Evolutionary conservation across 2,329 filamentous ascomycete species (phyloP).

Genomic region (Colletotrichum magnum): DNA sequence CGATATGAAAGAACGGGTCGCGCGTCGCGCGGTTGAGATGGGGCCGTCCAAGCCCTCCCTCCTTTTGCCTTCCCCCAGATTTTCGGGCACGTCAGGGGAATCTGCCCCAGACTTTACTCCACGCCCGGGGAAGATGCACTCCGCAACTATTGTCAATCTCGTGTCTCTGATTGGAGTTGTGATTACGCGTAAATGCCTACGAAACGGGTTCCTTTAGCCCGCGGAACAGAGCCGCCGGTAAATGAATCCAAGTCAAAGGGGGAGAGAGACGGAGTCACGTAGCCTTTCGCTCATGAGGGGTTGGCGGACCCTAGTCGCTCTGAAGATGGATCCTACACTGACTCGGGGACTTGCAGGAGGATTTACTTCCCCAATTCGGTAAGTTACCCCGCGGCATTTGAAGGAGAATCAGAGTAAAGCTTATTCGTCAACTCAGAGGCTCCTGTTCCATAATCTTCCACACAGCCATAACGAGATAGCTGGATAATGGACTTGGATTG

Average conservation of each 20-base stretch:
- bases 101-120: conserved; percentile 7
- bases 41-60: not conserved
- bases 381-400: conserved; percentile 4
- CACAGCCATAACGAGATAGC: not conserved
- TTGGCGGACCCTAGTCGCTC: too few relatives aligned
- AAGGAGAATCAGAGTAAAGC: not conserved
- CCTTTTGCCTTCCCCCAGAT: not conserved
- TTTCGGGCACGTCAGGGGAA: not conserved
- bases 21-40: too few relatives aligned
- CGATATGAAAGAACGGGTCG: not conserved
- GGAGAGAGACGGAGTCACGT: too few relatives aligned
- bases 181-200: not conserved
- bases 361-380: not conserved
- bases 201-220: conserved; percentile 1
- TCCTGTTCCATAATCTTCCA: not conserved
- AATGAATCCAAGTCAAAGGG: not conserved
- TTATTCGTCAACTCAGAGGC: not conserved
- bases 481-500: not conserved
- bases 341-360: conserved; percentile 21
- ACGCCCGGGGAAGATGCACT: not conserved
- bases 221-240: conserved; percentile 11
- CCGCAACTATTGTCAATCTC: conserved; percentile 13
- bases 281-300: too few relatives aligned
- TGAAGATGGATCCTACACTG: not conserved
- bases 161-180: conserved; percentile 5